Percentiles rank a stretch among this genome's conserved stretches.
These are phyloP conservation scores for Ascochyta viciae-villosae DNA, from an alignment of 2,329 filamentous ascomycete genomes.

Conservation along the genomic window DNA sequence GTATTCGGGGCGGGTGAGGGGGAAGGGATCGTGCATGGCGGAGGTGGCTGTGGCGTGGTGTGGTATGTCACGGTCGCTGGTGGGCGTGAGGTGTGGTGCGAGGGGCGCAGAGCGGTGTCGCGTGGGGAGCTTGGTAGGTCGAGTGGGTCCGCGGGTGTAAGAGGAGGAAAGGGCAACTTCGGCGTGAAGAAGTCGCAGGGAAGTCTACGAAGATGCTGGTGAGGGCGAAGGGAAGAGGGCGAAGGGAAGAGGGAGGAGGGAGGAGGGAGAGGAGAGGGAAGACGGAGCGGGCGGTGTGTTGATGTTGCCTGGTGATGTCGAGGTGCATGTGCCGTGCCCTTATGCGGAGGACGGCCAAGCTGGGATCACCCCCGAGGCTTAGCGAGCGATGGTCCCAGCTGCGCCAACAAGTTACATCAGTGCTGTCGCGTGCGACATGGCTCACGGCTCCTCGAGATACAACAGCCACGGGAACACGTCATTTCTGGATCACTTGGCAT, in stretches of 20 bases:
- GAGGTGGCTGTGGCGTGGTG: slow-evolving; percentile 12
- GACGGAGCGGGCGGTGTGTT: slow-evolving; percentile 7
- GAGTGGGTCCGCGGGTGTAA: not conserved
- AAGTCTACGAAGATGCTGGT: not conserved
- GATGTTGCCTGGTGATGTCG: slow-evolving; percentile 18
- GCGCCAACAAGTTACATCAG: slow-evolving; percentile 30
- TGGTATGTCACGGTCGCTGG: slow-evolving; percentile 4
- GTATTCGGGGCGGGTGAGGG: slow-evolving; percentile 64
- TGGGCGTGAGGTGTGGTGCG: slow-evolving; percentile 14
- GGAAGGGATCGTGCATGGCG: slow-evolving; percentile 77
- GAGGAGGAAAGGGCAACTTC: not conserved
- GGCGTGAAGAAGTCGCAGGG: not conserved
- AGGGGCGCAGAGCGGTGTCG: slow-evolving; percentile 10
- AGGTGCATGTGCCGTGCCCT: slow-evolving; percentile 14
- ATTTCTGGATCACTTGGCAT: slow-evolving; percentile 10
- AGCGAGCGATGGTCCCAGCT: slow-evolving; percentile 27
- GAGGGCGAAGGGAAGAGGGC: not conserved
- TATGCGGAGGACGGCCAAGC: slow-evolving; percentile 10
- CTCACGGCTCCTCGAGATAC: not conserved
- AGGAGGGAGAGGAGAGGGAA: not conserved
- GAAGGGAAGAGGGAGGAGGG: no score
- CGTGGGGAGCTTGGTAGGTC: slow-evolving; percentile 10
- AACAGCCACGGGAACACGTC: slow-evolving; percentile 37
- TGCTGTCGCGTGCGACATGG: slow-evolving; percentile 13
- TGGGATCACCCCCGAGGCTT: slow-evolving; percentile 24